Conservation (phyloP, 306 rosid species). For the Dryas drummondii region DNA sequence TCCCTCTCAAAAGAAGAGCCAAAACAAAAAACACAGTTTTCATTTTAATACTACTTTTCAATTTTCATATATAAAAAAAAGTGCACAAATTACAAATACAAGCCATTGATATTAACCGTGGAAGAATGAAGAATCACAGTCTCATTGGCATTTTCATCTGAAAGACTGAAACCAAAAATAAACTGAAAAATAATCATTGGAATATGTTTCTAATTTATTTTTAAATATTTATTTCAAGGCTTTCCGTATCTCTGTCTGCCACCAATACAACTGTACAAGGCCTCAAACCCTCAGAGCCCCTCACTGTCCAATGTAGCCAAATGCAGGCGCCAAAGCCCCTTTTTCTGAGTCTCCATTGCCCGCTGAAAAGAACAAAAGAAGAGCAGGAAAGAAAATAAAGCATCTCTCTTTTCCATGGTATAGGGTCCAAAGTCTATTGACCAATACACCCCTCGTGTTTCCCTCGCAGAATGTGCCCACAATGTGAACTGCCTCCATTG, state of each 20-base stretch:
- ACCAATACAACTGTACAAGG: conserved; percentile 25
- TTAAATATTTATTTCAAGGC: conserved; percentile 29
- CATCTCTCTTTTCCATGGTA: conserved; percentile 26
- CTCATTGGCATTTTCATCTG: no score
- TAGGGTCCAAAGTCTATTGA: conserved; percentile 10
- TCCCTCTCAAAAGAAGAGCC: conserved; percentile 25
- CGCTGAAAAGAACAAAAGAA: conserved; percentile 41
- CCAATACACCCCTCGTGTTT: conserved; percentile 41
- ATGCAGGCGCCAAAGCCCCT: conserved; percentile 30
- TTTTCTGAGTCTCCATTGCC: conserved; percentile 31
- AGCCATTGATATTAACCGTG: no score
- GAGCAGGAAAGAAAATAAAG: conserved; percentile 17
- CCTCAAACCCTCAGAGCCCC: no score
- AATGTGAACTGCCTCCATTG: conserved; percentile 38
- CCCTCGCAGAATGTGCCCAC: conserved; percentile 54
- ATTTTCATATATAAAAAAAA: no score
- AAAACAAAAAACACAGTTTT: conserved; percentile 5
- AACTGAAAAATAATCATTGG: not conserved
- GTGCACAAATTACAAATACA: no score
- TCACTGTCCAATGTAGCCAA: conserved; percentile 20
- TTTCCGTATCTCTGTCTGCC: conserved; percentile 64
- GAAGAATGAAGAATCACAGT: no score
- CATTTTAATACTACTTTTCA: not conserved
- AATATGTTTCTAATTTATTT: not conserved
- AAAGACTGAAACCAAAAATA: not conserved